Conservation (phyloP, 768 basidiomycete genomes). For the Leccinum aurantiacum region DNA sequence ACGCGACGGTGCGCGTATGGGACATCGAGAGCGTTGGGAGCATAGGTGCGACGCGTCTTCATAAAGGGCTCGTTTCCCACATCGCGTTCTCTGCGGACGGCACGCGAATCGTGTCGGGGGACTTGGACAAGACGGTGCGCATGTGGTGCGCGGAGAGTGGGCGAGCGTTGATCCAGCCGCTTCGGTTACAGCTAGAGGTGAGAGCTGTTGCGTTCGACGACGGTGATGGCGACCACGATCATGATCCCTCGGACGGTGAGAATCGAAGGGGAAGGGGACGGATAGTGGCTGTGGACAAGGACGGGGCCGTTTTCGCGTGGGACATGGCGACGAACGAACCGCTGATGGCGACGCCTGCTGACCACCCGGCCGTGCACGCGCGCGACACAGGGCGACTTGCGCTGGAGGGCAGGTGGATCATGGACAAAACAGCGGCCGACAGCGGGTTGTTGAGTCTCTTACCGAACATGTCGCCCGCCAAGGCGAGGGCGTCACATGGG, state of each 20-base stretch:
- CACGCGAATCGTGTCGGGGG: constrained; percentile 29
- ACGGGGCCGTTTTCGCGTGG: constrained; percentile 28
- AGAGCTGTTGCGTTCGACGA: constrained; percentile 26
- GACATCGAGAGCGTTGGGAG: constrained; percentile 30
- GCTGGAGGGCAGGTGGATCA: constrained; percentile 27
- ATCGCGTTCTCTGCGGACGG: constrained; percentile 33
- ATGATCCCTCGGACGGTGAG: background rate
- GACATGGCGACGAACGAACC: constrained; percentile 21
- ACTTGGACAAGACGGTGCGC: constrained; percentile 30
- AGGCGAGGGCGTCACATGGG: constrained; percentile 21
- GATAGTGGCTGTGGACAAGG: constrained; percentile 28
- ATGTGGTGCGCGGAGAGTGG: constrained; percentile 31
- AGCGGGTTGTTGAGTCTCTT: constrained; percentile 17
- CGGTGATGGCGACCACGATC: background rate
- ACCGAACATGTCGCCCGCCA: constrained; percentile 32
- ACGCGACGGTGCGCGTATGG: constrained; percentile 33
- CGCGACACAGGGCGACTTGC: constrained; percentile 7
- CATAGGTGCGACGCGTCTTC: constrained; percentile 24
- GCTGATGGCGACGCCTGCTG: constrained; percentile 19
- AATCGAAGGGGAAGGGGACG: background rate
- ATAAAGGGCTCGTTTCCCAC: constrained; percentile 29
- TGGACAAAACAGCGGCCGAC: constrained; percentile 18
- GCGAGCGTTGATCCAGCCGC: constrained; percentile 17
- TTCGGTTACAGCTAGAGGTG: constrained; percentile 22
- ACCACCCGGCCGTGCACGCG: constrained; percentile 16